Base-by-base conservation (phyloP, 495 filamentous ascomycete species). In the Penicillium pulvis region DNA sequence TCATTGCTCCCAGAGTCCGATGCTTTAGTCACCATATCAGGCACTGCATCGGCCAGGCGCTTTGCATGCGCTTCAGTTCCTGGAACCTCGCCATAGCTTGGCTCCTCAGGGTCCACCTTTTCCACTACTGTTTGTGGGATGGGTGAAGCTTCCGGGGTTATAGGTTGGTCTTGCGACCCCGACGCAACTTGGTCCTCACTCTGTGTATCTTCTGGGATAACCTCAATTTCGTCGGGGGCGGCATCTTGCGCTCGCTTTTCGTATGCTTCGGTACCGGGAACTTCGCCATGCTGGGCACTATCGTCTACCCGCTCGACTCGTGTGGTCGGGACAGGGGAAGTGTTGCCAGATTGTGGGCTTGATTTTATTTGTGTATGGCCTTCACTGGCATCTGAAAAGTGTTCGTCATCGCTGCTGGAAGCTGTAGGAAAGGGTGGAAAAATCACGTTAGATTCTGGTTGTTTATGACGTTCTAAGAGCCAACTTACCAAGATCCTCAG, bases 361-460 rank as follows among this genome's bases (percentile, higher is more conserved):
- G 74, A 75, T 56, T 64, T 59, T 44, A 66, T 59, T 50, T 63
- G 68, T 53, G 73, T 77, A 59, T 72, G 68, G 61, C 85, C 89
- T 71, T 93, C 90, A 56, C 85, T 88, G 58, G 92, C 92, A 79
- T 96, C 92, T 50, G 92, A 92, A 71, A 92, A 97, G 73, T 96
- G 90, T 51, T 97, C 92, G 28, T 95, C 83, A 55, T 81, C 91
- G 45, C 86, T 89, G 56, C 87, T 87, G 19, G 89, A 89, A 48
- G 77, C 81, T 71, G 55, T 55, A 47, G 3, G 28, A 28, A 17
- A 17, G 6, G 17, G 1, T 31, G 53, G 14, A 42, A 53, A 19
- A 42, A 42, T 44, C 19, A 26, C 39, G 36, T 53, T 36, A 59
- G 53, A 14, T 47, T 16, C 54, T 59, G 41, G 51, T 51, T 57